phyloP scores from a whole-genome alignment of 306 rosid genomes.

The Dryas octopetala region DNA sequence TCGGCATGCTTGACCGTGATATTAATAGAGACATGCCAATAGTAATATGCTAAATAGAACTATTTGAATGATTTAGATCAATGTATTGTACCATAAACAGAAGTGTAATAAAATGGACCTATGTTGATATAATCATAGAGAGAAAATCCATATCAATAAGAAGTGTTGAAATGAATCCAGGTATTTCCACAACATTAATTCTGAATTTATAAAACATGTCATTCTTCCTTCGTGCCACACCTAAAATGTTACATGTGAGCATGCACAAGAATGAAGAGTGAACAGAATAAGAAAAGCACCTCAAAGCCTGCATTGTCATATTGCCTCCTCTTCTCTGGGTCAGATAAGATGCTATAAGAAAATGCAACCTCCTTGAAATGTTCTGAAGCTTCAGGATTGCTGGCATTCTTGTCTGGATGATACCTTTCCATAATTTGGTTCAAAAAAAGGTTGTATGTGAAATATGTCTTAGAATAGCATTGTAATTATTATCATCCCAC shows the following conservation, averaged over 20 bases:
- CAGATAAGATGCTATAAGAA: conserved; percentile 91
- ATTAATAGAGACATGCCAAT: neutral
- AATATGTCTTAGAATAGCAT: conserved; percentile 7
- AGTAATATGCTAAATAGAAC: neutral
- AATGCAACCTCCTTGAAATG: conserved; percentile 93
- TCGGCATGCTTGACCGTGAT: neutral
- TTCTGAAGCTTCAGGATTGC: conserved; percentile 93
- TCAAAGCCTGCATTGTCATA: conserved; percentile 94
- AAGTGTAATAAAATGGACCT: too few species aligned
- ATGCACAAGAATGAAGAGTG: neutral
- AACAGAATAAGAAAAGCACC: conserved; percentile 46
- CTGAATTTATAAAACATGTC: too few species aligned
- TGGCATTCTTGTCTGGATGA: conserved; percentile 95
- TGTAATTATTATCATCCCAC: conserved; percentile 1
- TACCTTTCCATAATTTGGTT: conserved; percentile 50
- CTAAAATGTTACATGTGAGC: too few species aligned
- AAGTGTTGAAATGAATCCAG: too few species aligned
- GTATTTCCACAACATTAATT: too few species aligned
- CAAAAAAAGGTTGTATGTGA: conserved; percentile 6
- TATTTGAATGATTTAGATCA: neutral
- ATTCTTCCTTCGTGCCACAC: too few species aligned
- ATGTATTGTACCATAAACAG: too few species aligned
- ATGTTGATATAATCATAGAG: too few species aligned
- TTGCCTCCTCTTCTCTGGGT: conserved; percentile 96
- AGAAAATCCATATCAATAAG: too few species aligned